Evolutionary conservation across 1,284 basidiomycete genomes (phyloP), one percentile per base, ranked within the genome.

Genomic region (Papiliotrema laurentii): DNA sequence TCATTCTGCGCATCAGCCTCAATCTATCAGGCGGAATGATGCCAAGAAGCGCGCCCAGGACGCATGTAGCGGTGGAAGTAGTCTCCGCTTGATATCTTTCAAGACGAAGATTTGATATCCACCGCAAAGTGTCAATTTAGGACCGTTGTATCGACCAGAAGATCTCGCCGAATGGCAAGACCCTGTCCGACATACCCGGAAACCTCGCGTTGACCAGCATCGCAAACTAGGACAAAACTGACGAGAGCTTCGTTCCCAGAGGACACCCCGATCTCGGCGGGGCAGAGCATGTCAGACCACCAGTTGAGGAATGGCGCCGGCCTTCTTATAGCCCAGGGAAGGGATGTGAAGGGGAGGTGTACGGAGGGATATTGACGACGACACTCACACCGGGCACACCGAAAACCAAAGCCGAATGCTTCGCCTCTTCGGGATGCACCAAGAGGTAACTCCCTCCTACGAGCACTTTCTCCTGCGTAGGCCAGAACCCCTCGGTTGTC

Each of bases 61-160:
- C 19, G 16, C 16, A 68, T 91, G 83, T 90, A 70, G 74, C 75
- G 84, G 81, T 81, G 78, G 80, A 77, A 78, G 90, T 93, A 93
- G 89, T 86, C 82, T 86, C 80, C 82, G 78, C 75, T 77, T 81
- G 79, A 77, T 80, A 60, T 64, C 75, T 77, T 85, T 88, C 75
- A 61, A 42, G 41, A 43, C 48, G 51, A 58, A 61, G 56, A 55
- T 62, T 59, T 64, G 61, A 40, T 43, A 11, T 10, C 45, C 10
- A 10, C 28, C 19, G 14, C 22, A 22, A 11, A 38, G 58, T 51
- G 50, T 87, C 73, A 44, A 74, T 92, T 63, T 91, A 68, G 89
- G 89, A 85, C 85, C 79, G 59, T 86, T 83, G 88, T 90, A 92
- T 91, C 89, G 83, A 85, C 86, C 85, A 78, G 78, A 80, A 73